Conservation (phyloP, 768 basidiomycete genomes). For the Suillus fuscotomentosus region DNA sequence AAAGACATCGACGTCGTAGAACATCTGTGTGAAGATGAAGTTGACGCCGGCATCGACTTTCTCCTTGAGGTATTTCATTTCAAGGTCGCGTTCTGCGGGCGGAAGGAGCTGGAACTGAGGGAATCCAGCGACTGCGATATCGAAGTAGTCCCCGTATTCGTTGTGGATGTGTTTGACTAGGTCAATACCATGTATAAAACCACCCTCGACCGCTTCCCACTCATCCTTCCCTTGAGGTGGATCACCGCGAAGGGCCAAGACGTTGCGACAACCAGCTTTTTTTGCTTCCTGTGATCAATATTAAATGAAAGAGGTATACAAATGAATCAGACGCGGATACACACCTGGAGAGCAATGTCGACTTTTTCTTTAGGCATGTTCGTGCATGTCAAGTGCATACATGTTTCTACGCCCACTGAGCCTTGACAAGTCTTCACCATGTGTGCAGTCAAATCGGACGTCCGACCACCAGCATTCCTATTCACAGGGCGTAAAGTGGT, state of each 20-base stretch:
- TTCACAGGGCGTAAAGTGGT: constrained; percentile 6
- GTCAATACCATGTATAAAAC: constrained; percentile 89
- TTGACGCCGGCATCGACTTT: constrained; percentile 88
- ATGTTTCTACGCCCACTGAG: constrained; percentile 91
- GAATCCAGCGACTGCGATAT: constrained; percentile 92
- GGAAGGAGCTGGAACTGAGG: constrained; percentile 79
- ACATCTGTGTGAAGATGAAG: constrained; percentile 99
- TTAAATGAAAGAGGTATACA: constrained; percentile 5
- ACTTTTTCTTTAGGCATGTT: constrained; percentile 98
- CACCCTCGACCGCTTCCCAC: constrained; percentile 91
- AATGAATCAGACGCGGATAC: constrained; percentile 26
- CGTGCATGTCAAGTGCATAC: constrained; percentile 98
- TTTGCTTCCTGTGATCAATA: constrained; percentile 75
- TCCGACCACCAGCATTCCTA: constrained; percentile 97
- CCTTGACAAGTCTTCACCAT: constrained; percentile 94
- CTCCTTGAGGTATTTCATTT: constrained; percentile 84
- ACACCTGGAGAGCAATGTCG: constrained; percentile 82
- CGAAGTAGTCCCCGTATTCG: constrained; percentile 88
- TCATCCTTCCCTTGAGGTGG: constrained; percentile 85
- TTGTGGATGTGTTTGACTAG: constrained; percentile 86
- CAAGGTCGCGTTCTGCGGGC: constrained; percentile 68
- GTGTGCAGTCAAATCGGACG: constrained; percentile 90
- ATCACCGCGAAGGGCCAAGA: constrained; percentile 91
- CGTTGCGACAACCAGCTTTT: constrained; percentile 83
- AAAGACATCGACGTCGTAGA: constrained; percentile 92